Conservation (phyloP, 768 basidiomycete species). For the Auriscalpium microsporum region DNA sequence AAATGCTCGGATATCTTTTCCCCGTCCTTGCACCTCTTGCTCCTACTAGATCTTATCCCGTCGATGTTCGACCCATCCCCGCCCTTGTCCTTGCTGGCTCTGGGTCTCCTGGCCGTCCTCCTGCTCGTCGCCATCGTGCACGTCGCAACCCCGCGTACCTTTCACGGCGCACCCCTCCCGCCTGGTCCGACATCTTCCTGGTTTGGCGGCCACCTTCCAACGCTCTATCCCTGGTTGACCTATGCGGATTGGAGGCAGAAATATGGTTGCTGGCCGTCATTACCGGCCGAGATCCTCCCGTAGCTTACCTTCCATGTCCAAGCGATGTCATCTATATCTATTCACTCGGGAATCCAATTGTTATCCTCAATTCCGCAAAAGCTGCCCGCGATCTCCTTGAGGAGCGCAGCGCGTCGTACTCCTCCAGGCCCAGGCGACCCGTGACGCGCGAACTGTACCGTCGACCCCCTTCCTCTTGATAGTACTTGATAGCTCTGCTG, state of each 20-base stretch:
- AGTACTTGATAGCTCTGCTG: not conserved
- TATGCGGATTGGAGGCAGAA: conserved; percentile 37
- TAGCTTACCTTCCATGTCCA: conserved; percentile 10
- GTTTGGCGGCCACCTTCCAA: conserved; percentile 29
- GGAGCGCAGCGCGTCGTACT: conserved; percentile 36
- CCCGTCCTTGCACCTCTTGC: too few species aligned
- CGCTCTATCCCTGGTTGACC: conserved; percentile 33
- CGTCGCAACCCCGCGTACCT: too few species aligned
- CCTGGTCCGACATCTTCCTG: conserved; percentile 36
- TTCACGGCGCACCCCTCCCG: conserved; percentile 18
- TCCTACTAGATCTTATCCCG: too few species aligned
- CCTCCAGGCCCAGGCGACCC: conserved; percentile 32
- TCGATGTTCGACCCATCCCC: too few species aligned
- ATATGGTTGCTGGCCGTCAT: conserved; percentile 27
- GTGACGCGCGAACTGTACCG: conserved; percentile 39
- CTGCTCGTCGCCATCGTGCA: too few species aligned
- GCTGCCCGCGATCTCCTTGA: conserved; percentile 38
- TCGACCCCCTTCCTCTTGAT: not conserved
- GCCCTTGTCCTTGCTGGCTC: too few species aligned
- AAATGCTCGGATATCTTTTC: too few species aligned
- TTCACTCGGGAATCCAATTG: conserved; percentile 37
- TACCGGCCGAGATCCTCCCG: not conserved
- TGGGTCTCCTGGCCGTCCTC: too few species aligned
- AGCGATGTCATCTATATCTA: conserved; percentile 41
- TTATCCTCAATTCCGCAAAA: conserved; percentile 36